phyloP scores from a whole-genome alignment of 1,284 basidiomycete species.

The Moesziomyces globuligerus region DNA sequence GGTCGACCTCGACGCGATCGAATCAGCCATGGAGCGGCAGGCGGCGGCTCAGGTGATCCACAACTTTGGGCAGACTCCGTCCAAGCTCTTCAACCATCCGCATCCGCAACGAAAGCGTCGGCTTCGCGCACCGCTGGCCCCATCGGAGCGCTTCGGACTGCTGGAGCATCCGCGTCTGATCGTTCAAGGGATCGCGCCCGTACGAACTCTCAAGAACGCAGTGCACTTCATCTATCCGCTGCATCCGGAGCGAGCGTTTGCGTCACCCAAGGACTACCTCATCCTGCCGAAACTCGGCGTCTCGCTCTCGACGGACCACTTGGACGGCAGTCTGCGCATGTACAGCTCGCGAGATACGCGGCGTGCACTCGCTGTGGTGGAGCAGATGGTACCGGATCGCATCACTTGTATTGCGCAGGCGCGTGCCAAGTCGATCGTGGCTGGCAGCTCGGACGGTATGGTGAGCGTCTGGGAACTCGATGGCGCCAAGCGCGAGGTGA shows the following conservation, averaged over 20 bases:
- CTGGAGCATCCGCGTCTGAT: constrained; percentile 75
- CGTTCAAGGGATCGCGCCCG: constrained; percentile 51
- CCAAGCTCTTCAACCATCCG: constrained; percentile 79
- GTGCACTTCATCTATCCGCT: constrained; percentile 73
- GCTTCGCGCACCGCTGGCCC: constrained; percentile 9
- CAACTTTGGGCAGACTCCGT: constrained; percentile 73
- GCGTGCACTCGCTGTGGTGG: constrained; percentile 74
- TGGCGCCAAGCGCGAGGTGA: constrained; percentile 29
- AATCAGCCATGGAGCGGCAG: constrained; percentile 85
- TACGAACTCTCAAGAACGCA: constrained; percentile 65
- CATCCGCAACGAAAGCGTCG: constrained; percentile 78
- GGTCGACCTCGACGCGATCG: constrained; percentile 74
- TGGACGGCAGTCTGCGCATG: constrained; percentile 72
- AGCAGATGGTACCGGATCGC: constrained; percentile 28
- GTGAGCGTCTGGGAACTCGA: constrained; percentile 52
- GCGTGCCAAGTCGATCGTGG: constrained; percentile 77
- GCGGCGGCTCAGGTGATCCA: constrained; percentile 95
- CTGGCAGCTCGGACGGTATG: constrained; percentile 72
- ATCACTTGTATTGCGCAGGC: constrained; percentile 75
- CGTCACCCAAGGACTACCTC: constrained; percentile 74
- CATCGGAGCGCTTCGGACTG: constrained; percentile 73
- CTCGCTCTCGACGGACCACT: constrained; percentile 76
- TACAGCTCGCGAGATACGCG: constrained; percentile 48
- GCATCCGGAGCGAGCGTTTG: constrained; percentile 74
- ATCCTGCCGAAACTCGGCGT: constrained; percentile 74